phyloP scores from a whole-genome alignment of 129 eudicot species.

The Apium graveolens region DNA sequence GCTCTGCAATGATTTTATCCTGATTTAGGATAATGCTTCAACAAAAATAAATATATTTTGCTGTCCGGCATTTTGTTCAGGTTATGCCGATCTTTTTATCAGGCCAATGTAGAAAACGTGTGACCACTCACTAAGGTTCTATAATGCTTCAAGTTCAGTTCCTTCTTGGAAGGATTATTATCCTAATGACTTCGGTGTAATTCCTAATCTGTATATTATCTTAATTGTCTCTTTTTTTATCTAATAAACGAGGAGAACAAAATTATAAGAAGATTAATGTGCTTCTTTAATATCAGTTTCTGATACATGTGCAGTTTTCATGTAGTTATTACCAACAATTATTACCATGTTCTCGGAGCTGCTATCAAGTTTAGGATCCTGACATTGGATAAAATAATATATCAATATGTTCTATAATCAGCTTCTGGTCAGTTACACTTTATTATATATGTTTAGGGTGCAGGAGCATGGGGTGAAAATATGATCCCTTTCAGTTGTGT shows the following conservation, averaged over 20 bases:
- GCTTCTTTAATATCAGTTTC: no score
- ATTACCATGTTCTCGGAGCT: not conserved
- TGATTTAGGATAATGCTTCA: not conserved
- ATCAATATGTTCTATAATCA: not conserved
- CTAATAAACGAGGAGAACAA: no score
- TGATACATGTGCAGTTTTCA: no score
- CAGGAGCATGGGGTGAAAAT: constrained; percentile 98
- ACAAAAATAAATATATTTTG: no score
- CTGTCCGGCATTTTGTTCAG: not conserved
- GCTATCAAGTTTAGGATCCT: not conserved
- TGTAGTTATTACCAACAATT: not conserved
- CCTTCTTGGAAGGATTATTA: no score
- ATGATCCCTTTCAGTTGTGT: constrained; percentile 92
- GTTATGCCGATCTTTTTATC: not conserved
- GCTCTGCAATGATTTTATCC: not conserved
- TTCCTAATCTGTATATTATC: no score
- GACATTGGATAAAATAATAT: not conserved
- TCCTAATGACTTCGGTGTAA: no score
- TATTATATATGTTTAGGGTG: constrained; percentile 54
- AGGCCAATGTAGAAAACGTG: not conserved
- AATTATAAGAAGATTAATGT: no score
- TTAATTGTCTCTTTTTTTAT: no score
- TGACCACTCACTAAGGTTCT: not conserved
- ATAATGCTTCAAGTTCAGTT: no score
- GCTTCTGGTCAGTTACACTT: not conserved